phyloP scores from a whole-genome alignment of 2,329 filamentous ascomycete genomes.

The Fusarium graminum region DNA sequence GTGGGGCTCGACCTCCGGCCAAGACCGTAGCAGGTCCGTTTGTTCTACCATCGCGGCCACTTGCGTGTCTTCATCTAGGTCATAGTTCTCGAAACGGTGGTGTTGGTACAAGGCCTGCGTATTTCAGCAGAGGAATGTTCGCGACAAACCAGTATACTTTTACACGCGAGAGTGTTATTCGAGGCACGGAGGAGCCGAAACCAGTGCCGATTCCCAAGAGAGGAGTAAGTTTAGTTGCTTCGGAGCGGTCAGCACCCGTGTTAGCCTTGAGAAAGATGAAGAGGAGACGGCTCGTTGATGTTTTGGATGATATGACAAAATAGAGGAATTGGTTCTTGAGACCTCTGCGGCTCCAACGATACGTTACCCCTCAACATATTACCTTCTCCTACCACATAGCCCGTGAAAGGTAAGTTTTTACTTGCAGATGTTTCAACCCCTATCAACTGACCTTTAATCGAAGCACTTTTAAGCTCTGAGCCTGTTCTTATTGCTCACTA shows the following conservation, averaged over 20 bases:
- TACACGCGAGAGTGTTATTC: slow-evolving; percentile 41
- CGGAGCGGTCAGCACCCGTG: slow-evolving; percentile 37
- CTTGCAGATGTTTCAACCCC: not conserved
- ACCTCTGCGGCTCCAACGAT: too few species aligned
- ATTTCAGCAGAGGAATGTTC: slow-evolving; percentile 55
- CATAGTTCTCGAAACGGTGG: slow-evolving; percentile 53
- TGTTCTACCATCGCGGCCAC: slow-evolving; percentile 56
- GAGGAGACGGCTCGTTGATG: slow-evolving; percentile 53
- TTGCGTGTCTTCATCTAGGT: slow-evolving; percentile 56
- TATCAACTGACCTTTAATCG: not conserved
- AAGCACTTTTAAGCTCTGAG: not conserved
- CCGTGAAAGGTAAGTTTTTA: not conserved
- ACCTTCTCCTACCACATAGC: not conserved
- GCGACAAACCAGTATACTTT: slow-evolving; percentile 54
- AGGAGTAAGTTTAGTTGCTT: slow-evolving; percentile 25
- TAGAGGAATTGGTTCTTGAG: slow-evolving; percentile 9
- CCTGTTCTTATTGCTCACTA: not conserved
- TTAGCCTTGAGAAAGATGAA: slow-evolving; percentile 50
- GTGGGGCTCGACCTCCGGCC: slow-evolving; percentile 33
- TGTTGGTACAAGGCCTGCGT: slow-evolving; percentile 53
- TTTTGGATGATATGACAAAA: slow-evolving; percentile 50
- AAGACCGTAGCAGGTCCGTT: slow-evolving; percentile 55
- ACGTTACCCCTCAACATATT: not conserved
- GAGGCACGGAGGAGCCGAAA: slow-evolving; percentile 7
- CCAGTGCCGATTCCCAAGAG: slow-evolving; percentile 25